Evolutionary conservation across 2,329 filamentous ascomycete genomes (phyloP).

Genomic region (Aspergillaceae sp.): DNA sequence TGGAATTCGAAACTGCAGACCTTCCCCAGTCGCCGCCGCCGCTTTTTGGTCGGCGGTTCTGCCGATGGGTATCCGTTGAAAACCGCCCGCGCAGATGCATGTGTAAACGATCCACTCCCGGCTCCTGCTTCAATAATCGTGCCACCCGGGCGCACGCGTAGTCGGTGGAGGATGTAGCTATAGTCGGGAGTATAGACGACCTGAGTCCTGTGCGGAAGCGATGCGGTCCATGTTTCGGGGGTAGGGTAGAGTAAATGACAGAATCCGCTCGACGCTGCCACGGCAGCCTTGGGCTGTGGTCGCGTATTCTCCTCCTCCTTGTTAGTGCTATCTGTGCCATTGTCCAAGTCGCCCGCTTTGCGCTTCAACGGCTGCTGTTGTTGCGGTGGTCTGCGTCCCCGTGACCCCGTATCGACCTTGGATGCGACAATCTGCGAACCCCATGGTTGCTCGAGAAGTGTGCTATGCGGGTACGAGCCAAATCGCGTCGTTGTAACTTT

Average conservation of each 20-base stretch:
- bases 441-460: slow-evolving; percentile 71
- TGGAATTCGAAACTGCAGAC: slow-evolving; percentile 47
- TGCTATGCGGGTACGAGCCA: slow-evolving; percentile 78
- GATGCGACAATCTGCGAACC: slow-evolving; percentile 87
- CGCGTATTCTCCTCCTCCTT: slow-evolving; percentile 19
- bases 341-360: slow-evolving; percentile 36
- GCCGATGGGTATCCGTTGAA: slow-evolving; percentile 37
- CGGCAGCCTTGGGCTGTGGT: slow-evolving; percentile 21
- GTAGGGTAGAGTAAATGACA: slow-evolving; percentile 43
- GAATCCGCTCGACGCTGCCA: slow-evolving; percentile 39
- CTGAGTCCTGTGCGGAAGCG: slow-evolving; percentile 45
- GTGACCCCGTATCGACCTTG: slow-evolving; percentile 81
- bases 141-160: slow-evolving; percentile 39
- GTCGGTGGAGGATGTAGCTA: slow-evolving; percentile 43
- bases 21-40: slow-evolving; percentile 29
- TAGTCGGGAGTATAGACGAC: slow-evolving; percentile 48
- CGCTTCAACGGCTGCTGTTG: slow-evolving; percentile 41
- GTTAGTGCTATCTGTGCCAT: slow-evolving; percentile 6
- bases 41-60: slow-evolving; percentile 12
- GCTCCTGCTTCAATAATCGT: slow-evolving; percentile 45
- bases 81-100: slow-evolving; percentile 42
- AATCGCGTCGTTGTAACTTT: slow-evolving; percentile 86
- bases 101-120: slow-evolving; percentile 45
- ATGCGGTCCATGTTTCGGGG: slow-evolving; percentile 43
- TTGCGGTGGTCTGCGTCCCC: slow-evolving; percentile 55